phyloP scores from a whole-genome alignment of 352 stramenopile species.

The Pythium aphanidermatum region DNA sequence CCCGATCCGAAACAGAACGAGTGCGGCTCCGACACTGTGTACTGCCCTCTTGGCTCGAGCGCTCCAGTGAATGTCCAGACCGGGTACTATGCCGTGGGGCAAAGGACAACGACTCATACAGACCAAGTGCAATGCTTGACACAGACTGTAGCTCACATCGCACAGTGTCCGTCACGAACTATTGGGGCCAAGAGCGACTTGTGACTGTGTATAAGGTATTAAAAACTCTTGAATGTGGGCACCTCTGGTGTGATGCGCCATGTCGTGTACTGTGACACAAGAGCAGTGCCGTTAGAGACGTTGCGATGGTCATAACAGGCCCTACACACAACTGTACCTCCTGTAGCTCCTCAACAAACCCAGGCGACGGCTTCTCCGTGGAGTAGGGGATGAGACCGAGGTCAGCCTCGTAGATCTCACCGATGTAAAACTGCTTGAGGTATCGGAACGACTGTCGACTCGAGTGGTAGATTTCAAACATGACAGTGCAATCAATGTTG shows the following conservation, averaged over 20 bases:
- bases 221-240: conserved; percentile 79
- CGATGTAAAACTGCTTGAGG: conserved; percentile 90
- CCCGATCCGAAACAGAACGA: conserved; percentile 38
- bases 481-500: conserved; percentile 83
- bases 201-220: conserved; percentile 20
- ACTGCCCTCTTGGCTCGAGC: conserved; percentile 51
- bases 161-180: conserved; percentile 53
- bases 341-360: conserved; percentile 69
- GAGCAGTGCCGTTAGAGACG: too few relatives aligned
- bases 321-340: conserved; percentile 29
- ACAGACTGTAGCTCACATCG: conserved; percentile 37
- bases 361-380: conserved; percentile 40
- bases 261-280: conserved; percentile 51
- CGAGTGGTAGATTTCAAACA: conserved; percentile 91
- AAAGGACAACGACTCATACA: conserved; percentile 33
- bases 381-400: conserved; percentile 41
- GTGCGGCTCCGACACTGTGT: conserved; percentile 36
- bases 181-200: conserved; percentile 31
- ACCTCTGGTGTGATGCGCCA: conserved; percentile 67
- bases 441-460: conserved; percentile 90
- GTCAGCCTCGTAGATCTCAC: conserved; percentile 70
- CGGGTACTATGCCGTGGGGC: conserved; percentile 37
- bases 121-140: conserved; percentile 30
- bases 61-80: conserved; percentile 19
- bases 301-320: too few relatives aligned